These are phyloP conservation scores for Hanseniaspora taiwanica DNA, from an alignment of 805 yeast species.

Conservation along the genomic window DNA sequence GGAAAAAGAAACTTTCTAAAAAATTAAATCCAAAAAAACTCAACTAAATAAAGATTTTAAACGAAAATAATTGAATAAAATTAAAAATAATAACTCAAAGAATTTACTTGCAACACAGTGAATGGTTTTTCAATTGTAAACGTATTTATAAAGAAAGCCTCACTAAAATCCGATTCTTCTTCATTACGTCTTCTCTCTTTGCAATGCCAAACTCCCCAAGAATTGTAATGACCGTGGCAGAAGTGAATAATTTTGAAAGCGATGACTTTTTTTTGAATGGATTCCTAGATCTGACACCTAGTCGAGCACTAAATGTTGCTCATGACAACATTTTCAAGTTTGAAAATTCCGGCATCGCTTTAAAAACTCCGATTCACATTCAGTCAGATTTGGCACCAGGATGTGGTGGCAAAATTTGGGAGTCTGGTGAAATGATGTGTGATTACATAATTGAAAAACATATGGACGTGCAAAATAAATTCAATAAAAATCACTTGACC, in stretches of 20 bases:
- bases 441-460: slow-evolving; percentile 28
- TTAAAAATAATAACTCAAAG: too few species aligned
- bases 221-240: not conserved
- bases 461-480: slow-evolving; percentile 1
- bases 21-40: too few species aligned
- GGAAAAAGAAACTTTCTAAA: too few species aligned
- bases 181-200: too few species aligned
- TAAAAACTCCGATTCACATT: not conserved
- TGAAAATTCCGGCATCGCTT: slow-evolving; percentile 26
- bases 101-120: too few species aligned
- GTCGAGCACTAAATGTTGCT: slow-evolving; percentile 26
- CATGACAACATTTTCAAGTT: slow-evolving; percentile 24
- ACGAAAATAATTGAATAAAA: too few species aligned
- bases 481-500: slow-evolving; percentile 6
- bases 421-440: slow-evolving; percentile 43
- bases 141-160: too few species aligned
- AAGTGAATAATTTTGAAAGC: not conserved
- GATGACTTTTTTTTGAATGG: slow-evolving; percentile 3
- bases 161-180: too few species aligned
- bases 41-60: too few species aligned
- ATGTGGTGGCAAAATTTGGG: slow-evolving; percentile 54
- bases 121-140: too few species aligned
- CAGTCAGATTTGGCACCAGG: slow-evolving; percentile 26
- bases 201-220: too few species aligned
- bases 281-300: slow-evolving; percentile 23